A percentile compares a stretch with the other conserved stretches of the same genome.
Conservation (phyloP, 2,329 filamentous ascomycete species). For the Pseudomassariella vexata region DNA sequence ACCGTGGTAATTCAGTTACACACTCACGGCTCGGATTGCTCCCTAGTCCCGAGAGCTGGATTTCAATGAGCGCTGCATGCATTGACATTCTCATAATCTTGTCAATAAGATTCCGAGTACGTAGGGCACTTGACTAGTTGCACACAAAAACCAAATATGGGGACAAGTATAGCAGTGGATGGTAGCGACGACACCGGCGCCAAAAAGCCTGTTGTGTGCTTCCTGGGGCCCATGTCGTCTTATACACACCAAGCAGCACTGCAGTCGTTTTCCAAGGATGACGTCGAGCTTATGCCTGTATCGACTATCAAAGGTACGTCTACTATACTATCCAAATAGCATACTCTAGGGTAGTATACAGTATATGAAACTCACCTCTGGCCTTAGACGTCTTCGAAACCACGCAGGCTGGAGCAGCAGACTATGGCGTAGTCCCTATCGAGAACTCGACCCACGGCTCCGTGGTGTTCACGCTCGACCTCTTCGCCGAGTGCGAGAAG, state of each 20-base stretch:
- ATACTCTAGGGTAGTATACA: too few species aligned
- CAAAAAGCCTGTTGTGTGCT: slow-evolving; percentile 37
- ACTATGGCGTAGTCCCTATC: slow-evolving; percentile 82
- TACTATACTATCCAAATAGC: too few species aligned
- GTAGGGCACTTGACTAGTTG: too few species aligned
- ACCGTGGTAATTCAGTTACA: too few species aligned
- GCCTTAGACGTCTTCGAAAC: slow-evolving; percentile 68
- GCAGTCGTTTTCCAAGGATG: slow-evolving; percentile 40
- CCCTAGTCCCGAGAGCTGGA: too few species aligned
- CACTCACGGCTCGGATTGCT: too few species aligned
- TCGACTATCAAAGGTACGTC: slow-evolving; percentile 40
- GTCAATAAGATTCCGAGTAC: too few species aligned
- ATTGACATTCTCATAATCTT: too few species aligned
- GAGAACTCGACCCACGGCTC: slow-evolving; percentile 95
- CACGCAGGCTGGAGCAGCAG: slow-evolving; percentile 60
- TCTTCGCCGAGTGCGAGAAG: slow-evolving; percentile 69
- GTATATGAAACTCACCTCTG: too few species aligned
- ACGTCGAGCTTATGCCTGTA: slow-evolving; percentile 44
- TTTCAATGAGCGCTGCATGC: too few species aligned
- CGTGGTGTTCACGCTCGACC: slow-evolving; percentile 84
- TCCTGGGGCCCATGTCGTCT: slow-evolving; percentile 42
- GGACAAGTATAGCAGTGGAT: too few species aligned
- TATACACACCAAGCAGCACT: slow-evolving; percentile 47
- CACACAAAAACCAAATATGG: too few species aligned
- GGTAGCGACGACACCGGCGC: slow-evolving; percentile 2